These are phyloP conservation scores for Tephrocybe sp. DNA, from an alignment of 768 basidiomycete genomes.

Conservation along the genomic window DNA sequence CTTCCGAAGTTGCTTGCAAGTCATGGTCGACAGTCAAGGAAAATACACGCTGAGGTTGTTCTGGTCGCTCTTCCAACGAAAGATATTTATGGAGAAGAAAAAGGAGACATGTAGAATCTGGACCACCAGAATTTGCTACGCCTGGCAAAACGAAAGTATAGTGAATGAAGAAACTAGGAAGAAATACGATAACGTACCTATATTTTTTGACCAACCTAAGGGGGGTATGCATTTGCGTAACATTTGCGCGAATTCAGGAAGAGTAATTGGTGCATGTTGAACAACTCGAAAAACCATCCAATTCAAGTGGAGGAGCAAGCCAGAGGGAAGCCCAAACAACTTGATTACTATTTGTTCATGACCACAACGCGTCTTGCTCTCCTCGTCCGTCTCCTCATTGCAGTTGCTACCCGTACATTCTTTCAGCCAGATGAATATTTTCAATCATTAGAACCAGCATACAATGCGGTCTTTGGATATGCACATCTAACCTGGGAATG, in stretches of 20 bases:
- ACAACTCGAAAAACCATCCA: constrained; percentile 8
- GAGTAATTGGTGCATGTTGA: constrained; percentile 33
- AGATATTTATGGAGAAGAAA: constrained; percentile 57
- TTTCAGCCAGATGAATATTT: constrained; percentile 99
- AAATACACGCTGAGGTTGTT: constrained; percentile 29
- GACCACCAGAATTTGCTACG: constrained; percentile 78
- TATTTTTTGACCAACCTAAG: constrained; percentile 42
- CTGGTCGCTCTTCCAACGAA: constrained; percentile 14
- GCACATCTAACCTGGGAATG: constrained; percentile 98
- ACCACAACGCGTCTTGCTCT: constrained; percentile 33
- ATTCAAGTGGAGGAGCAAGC: neutral
- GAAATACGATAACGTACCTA: constrained; percentile 34
- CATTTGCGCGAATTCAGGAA: constrained; percentile 45
- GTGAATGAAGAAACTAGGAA: neutral
- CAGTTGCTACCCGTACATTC: constrained; percentile 74
- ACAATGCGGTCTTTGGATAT: constrained; percentile 85
- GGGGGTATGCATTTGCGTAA: constrained; percentile 47
- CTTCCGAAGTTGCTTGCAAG: constrained; percentile 55
- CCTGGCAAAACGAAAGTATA: constrained; percentile 33
- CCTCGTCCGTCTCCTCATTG: constrained; percentile 52
- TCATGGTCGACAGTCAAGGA: constrained; percentile 70
- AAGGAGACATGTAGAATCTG: constrained; percentile 78
- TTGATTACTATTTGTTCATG: constrained; percentile 10
- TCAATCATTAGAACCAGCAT: constrained; percentile 91
- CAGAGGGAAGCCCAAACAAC: neutral